Evolutionary conservation across 805 yeast genomes (phyloP).

Genomic region (Pichia paraexigua): DNA sequence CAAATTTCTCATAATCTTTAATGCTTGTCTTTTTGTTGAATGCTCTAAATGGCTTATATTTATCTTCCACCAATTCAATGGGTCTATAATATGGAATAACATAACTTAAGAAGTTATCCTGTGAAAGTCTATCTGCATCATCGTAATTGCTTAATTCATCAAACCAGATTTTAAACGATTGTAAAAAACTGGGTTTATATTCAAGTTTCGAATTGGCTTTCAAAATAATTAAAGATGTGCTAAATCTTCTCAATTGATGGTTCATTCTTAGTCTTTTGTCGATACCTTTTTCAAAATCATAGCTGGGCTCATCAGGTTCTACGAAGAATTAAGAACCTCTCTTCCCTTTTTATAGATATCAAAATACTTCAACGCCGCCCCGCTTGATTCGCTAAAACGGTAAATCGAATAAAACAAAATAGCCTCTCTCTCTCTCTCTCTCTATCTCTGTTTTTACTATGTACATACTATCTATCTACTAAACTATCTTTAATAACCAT

Average conservation of each 20-base stretch:
- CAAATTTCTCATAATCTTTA: slow-evolving; percentile 2
- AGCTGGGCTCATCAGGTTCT: too few species aligned
- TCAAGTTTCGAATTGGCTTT: background rate
- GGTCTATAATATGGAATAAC: slow-evolving; percentile 23
- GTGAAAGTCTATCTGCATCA: slow-evolving; percentile 18
- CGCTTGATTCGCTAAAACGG: background rate
- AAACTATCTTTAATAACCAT: slow-evolving; percentile 39
- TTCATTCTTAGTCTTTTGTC: background rate
- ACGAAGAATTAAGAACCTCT: too few species aligned
- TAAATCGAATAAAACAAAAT: background rate
- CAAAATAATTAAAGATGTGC: background rate
- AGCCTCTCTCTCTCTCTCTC: background rate
- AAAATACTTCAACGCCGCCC: background rate
- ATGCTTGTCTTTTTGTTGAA: slow-evolving; percentile 13
- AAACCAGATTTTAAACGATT: slow-evolving; percentile 20
- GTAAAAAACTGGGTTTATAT: background rate
- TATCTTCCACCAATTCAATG: slow-evolving; percentile 5
- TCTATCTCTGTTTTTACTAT: background rate
- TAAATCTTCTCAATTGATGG: background rate
- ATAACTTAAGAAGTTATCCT: slow-evolving; percentile 18
- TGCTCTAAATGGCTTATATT: slow-evolving; percentile 11
- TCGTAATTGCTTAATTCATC: slow-evolving; percentile 12
- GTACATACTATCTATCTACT: background rate
- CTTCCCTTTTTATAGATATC: background rate
- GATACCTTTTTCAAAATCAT: too few species aligned